phyloP scores from a whole-genome alignment of 2,329 filamentous ascomycete species.

The Thermothelomyces thermophilus region DNA sequence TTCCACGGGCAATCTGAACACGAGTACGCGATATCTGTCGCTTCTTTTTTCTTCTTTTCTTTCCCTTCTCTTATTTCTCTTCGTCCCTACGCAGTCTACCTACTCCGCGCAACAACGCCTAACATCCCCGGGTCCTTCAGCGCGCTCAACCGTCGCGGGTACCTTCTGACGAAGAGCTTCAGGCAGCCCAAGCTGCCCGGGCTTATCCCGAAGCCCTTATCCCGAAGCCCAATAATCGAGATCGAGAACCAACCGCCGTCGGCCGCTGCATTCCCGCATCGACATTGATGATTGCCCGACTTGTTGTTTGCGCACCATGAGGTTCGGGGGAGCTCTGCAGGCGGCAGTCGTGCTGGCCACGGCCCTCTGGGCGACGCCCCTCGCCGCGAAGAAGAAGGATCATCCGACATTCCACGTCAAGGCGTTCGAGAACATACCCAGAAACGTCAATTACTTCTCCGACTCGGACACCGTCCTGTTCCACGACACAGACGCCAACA shows the following conservation, averaged over 20 bases:
- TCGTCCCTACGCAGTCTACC: too few relatives aligned
- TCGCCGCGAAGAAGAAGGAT: constrained; percentile 55
- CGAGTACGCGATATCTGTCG: neutral
- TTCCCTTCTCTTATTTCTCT: too few relatives aligned
- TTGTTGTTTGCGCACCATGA: constrained; percentile 43
- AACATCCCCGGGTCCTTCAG: too few relatives aligned
- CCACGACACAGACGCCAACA: constrained; percentile 56
- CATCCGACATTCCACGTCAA: constrained; percentile 59
- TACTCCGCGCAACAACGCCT: too few relatives aligned
- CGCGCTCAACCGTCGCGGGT: too few relatives aligned
- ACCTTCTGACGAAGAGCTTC: too few relatives aligned
- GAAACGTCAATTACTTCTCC: constrained; percentile 80
- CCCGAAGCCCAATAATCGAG: neutral
- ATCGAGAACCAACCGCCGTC: neutral
- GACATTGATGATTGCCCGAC: constrained; percentile 38
- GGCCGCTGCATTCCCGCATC: neutral
- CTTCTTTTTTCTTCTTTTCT: neutral
- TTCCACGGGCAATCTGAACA: neutral
- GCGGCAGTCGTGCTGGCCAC: constrained; percentile 48
- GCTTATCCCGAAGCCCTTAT: neutral
- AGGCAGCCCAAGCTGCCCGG: neutral
- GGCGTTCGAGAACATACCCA: constrained; percentile 59
- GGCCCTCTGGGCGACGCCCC: constrained; percentile 33
- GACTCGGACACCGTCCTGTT: constrained; percentile 77
- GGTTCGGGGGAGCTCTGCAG: constrained; percentile 41